A percentile compares a stretch with the other conserved stretches of the same genome.
phyloP scores from a whole-genome alignment of 2,329 filamentous ascomycete species.

The Ophiostoma ips region DNA sequence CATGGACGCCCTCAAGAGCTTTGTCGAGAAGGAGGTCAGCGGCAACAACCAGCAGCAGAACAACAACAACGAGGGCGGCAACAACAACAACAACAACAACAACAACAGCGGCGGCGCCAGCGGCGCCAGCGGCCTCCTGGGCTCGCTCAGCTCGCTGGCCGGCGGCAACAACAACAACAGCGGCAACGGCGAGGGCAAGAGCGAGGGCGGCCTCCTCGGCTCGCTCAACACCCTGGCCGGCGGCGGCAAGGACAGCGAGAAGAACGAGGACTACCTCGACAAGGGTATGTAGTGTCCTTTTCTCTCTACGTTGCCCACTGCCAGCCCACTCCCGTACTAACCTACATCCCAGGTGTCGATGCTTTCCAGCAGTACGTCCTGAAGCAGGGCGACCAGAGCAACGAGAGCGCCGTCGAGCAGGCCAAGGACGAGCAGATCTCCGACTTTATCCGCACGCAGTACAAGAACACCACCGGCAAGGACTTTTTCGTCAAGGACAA shows the following conservation, averaged over 20 bases:
- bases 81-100: slow-evolving; percentile 18
- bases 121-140: slow-evolving; percentile 19
- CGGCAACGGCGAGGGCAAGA: slow-evolving; percentile 55
- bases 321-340: no score
- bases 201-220: slow-evolving; percentile 35
- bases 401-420: slow-evolving; percentile 62
- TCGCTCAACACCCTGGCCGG: slow-evolving; percentile 53
- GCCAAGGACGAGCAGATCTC: slow-evolving; percentile 71
- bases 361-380: slow-evolving; percentile 64
- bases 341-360: slow-evolving; percentile 53
- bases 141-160: slow-evolving; percentile 48
- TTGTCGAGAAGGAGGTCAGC: slow-evolving; percentile 23
- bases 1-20: slow-evolving; percentile 44
- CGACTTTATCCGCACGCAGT: slow-evolving; percentile 55
- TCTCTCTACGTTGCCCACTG: no score
- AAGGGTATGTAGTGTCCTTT: slow-evolving; percentile 55
- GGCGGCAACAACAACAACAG: slow-evolving; percentile 47
- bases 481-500: slow-evolving; percentile 62
- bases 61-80: slow-evolving; percentile 13
- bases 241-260: slow-evolving; percentile 60
- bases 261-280: slow-evolving; percentile 72
- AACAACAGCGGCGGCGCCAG: slow-evolving; percentile 5
- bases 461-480: slow-evolving; percentile 53
- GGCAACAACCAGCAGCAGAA: not conserved
- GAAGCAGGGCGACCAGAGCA: slow-evolving; percentile 54